These are phyloP conservation scores for Fragosphaeria purpurea DNA, from an alignment of 2,329 filamentous ascomycete genomes.

Conservation along the genomic window DNA sequence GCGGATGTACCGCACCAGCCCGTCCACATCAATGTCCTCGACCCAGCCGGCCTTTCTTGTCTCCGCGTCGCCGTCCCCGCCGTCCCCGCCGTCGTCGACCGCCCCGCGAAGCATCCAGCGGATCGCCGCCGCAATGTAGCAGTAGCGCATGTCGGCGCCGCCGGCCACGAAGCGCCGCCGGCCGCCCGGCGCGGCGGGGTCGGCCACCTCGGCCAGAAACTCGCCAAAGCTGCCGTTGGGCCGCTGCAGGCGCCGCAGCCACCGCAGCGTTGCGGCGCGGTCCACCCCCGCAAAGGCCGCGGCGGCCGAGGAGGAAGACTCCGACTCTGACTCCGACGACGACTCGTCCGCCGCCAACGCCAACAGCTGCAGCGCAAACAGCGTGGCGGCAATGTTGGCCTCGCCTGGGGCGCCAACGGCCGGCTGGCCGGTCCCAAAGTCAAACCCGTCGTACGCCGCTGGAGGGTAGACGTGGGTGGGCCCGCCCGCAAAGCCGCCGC, in stretches of 20 bases:
- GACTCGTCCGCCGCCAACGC: conserved; percentile 33
- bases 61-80: conserved; percentile 19
- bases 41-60: conserved; percentile 34
- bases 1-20: conserved; percentile 60
- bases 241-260: conserved; percentile 69
- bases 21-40: conserved; percentile 65
- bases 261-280: conserved; percentile 55
- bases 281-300: conserved; percentile 53
- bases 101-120: conserved; percentile 68
- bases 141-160: conserved; percentile 76
- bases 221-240: conserved; percentile 88
- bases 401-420: conserved; percentile 32
- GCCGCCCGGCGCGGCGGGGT: not conserved
- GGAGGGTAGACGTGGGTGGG: conserved; percentile 51
- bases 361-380: conserved; percentile 73
- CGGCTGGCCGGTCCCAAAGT: conserved; percentile 30
- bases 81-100: conserved; percentile 29
- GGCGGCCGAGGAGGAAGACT: not conserved
- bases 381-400: conserved; percentile 76
- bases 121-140: conserved; percentile 72
- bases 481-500: conserved; percentile 82
- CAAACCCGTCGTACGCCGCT: conserved; percentile 18
- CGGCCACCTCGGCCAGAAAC: conserved; percentile 44
- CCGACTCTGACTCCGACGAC: not conserved
- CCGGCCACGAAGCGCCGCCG: conserved; percentile 51